phyloP scores from a whole-genome alignment of 1,284 basidiomycete species.

The Tilletia caries region DNA sequence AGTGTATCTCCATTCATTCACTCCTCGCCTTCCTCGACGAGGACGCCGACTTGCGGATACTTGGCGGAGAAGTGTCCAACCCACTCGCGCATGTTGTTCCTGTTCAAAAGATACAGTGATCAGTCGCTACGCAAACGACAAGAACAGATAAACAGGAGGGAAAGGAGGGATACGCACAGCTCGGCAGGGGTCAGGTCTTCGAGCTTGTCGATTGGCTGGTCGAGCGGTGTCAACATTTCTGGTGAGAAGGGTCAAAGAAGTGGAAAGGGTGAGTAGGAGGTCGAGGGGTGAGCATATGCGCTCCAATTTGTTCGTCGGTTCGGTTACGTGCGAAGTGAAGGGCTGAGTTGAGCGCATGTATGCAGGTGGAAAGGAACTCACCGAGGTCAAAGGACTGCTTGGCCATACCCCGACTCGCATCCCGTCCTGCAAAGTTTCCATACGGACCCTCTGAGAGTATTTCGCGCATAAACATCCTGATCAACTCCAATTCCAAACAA shows the following conservation, averaged over 20 bases:
- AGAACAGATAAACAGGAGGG: not conserved
- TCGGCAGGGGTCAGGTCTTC: slow-evolving; percentile 73
- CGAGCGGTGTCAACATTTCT: slow-evolving; percentile 86
- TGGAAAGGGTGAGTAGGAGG: slow-evolving; percentile 5
- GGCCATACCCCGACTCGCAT: slow-evolving; percentile 91
- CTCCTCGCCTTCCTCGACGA: slow-evolving; percentile 42
- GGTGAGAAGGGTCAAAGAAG: too few species aligned
- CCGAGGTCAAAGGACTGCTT: slow-evolving; percentile 90
- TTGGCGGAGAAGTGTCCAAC: slow-evolving; percentile 45
- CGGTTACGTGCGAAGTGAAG: not conserved
- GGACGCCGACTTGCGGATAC: slow-evolving; percentile 47
- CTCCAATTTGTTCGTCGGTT: not conserved
- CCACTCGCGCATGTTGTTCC: slow-evolving; percentile 47
- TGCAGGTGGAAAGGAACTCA: slow-evolving; percentile 54
- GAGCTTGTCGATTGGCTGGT: slow-evolving; percentile 79
- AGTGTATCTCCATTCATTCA: too few species aligned
- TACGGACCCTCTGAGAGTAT: slow-evolving; percentile 93
- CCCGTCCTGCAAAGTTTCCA: slow-evolving; percentile 90
- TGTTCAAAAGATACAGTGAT: not conserved
- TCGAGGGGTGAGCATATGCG: too few species aligned
- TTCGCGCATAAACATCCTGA: not conserved
- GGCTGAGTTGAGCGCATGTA: slow-evolving; percentile 1
- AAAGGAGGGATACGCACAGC: slow-evolving; percentile 63
- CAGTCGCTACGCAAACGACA: too few species aligned
- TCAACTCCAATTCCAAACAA: not conserved